A percentile compares a stretch with the other conserved stretches of the same genome.
Conservation (phyloP, 768 basidiomycete genomes). For the Kwoniella pini region DNA sequence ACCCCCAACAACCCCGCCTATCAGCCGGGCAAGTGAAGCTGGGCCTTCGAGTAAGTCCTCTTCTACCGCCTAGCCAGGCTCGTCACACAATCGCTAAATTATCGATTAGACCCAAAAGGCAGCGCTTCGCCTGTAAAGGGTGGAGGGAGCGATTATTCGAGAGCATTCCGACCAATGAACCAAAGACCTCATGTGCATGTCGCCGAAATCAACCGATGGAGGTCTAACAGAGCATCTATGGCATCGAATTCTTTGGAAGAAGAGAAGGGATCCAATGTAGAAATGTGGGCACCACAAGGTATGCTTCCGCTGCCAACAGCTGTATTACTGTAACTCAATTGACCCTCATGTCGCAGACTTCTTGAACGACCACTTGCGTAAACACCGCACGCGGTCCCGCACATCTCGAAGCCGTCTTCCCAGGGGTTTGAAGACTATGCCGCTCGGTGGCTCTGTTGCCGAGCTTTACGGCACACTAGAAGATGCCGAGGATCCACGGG, state of each 20-base stretch:
- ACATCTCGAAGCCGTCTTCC: conserved; percentile 19
- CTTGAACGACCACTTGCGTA: conserved; percentile 26
- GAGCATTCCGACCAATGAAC: conserved; percentile 38
- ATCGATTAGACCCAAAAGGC: neutral
- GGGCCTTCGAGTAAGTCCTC: conserved; percentile 39
- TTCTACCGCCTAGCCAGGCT: too few species aligned
- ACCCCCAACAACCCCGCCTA: conserved; percentile 7
- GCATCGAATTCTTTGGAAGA: neutral
- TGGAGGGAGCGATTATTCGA: conserved; percentile 35
- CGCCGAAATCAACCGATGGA: conserved; percentile 44
- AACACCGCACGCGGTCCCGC: conserved; percentile 11
- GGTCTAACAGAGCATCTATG: conserved; percentile 8
- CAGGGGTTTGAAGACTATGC: conserved; percentile 35
- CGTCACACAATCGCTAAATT: too few species aligned
- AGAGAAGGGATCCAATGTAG: conserved; percentile 2
- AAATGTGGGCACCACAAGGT: conserved; percentile 9
- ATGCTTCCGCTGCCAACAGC: too few species aligned
- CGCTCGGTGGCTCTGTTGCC: conserved; percentile 34
- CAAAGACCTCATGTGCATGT: conserved; percentile 37
- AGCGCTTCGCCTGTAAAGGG: conserved; percentile 9
- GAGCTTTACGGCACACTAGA: conserved; percentile 56
- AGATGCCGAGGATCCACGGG: conserved; percentile 68
- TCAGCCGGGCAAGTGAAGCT: conserved; percentile 27
- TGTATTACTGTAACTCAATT: too few species aligned
- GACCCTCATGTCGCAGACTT: too few species aligned